Evolutionary conservation across 202 grass and related monocot species (phyloP).

Genomic region (Carex arenaria): DNA sequence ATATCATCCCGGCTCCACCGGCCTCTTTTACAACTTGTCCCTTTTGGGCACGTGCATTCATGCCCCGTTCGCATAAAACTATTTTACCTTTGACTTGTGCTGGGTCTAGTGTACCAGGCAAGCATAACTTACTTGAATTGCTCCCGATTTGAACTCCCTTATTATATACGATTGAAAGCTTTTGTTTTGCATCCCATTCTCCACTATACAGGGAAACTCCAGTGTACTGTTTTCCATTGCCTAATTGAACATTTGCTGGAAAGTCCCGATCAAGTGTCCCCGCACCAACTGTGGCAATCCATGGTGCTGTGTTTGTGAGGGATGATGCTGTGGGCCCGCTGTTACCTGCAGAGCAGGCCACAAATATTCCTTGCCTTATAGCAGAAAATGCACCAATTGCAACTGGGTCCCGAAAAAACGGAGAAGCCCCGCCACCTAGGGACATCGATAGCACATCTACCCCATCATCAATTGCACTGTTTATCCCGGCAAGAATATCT

Average conservation of each 20-base stretch:
- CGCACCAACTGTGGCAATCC: slow-evolving; percentile 82
- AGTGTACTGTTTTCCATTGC: slow-evolving; percentile 44
- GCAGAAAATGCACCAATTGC: slow-evolving; percentile 67
- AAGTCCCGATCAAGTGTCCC: slow-evolving; percentile 70
- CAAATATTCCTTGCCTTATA: slow-evolving; percentile 54
- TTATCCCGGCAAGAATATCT: slow-evolving; percentile 77
- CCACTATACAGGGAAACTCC: slow-evolving; percentile 65
- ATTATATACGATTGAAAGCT: slow-evolving; percentile 49
- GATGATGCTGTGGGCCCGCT: slow-evolving; percentile 49
- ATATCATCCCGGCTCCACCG: slow-evolving; percentile 74
- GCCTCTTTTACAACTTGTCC: slow-evolving; percentile 72
- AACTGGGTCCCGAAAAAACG: slow-evolving; percentile 59
- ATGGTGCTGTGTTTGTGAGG: slow-evolving; percentile 70
- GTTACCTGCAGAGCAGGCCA: slow-evolving; percentile 79
- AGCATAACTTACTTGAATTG: slow-evolving; percentile 66
- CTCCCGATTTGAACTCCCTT: slow-evolving; percentile 52
- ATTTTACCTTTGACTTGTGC: slow-evolving; percentile 66
- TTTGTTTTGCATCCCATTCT: slow-evolving; percentile 35
- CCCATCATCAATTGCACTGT: slow-evolving; percentile 71
- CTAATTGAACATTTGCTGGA: slow-evolving; percentile 48
- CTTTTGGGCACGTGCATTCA: slow-evolving; percentile 66
- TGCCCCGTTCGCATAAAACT: slow-evolving; percentile 76
- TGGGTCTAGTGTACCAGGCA: slow-evolving; percentile 54
- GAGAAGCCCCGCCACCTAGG: slow-evolving; percentile 44
- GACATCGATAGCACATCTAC: slow-evolving; percentile 82